These are phyloP conservation scores for Rhododendron williamsianum DNA, from an alignment of 148 eudicot genomes.

Conservation along the genomic window DNA sequence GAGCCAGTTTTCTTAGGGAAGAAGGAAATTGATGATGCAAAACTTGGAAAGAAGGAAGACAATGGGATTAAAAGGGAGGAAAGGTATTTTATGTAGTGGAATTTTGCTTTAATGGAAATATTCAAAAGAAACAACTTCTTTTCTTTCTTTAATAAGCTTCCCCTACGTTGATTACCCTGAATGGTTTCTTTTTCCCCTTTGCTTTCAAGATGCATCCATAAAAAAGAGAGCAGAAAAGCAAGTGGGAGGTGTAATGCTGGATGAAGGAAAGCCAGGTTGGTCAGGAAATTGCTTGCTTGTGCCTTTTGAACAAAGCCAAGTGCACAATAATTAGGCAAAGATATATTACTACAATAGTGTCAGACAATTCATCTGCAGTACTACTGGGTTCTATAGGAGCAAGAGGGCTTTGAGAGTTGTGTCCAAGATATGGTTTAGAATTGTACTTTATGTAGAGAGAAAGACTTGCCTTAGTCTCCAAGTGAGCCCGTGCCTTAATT, in stretches of 20 bases:
- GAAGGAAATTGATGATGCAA: slow-evolving; percentile 11
- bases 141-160: background rate
- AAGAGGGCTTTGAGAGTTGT: too few species aligned
- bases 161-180: background rate
- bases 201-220: background rate
- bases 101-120: background rate
- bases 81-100: slow-evolving; percentile 9
- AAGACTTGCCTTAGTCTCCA: too few species aligned
- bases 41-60: slow-evolving; percentile 2
- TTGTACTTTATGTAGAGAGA: too few species aligned
- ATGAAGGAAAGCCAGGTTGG: background rate
- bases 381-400: too few species aligned
- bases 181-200: background rate
- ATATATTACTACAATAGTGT: too few species aligned
- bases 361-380: too few species aligned
- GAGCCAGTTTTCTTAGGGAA: background rate
- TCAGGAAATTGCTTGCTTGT: background rate
- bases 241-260: background rate
- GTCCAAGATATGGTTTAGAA: too few species aligned
- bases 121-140: background rate
- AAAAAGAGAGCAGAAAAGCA: background rate
- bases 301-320: background rate
- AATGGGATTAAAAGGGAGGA: background rate
- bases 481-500: too few species aligned
- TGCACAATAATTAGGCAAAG: background rate